These are phyloP conservation scores for Cutaneotrichosporon cyanovorans DNA, from an alignment of 1,284 basidiomycete species.

Conservation along the genomic window DNA sequence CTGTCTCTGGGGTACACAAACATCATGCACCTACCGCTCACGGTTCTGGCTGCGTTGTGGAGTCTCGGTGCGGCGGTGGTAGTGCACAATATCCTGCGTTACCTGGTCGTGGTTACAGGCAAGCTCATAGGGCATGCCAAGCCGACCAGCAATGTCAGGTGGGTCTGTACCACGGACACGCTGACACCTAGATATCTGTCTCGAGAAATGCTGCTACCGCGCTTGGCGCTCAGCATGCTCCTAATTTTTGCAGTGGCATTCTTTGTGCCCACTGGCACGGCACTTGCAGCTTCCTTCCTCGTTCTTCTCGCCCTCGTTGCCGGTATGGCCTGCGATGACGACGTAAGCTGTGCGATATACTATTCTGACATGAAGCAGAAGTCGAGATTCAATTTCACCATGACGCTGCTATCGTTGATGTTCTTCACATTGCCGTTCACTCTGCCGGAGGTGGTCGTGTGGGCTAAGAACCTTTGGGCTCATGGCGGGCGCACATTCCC, in stretches of 20 bases:
- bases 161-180: no score
- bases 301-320: constrained; percentile 53
- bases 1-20: constrained; percentile 9
- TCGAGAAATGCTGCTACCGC: no score
- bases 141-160: no score
- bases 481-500: constrained; percentile 20
- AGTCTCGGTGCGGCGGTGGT: constrained; percentile 2
- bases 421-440: constrained; percentile 71
- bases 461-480: constrained; percentile 63
- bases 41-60: constrained; percentile 52
- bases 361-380: not conserved
- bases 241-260: not conserved
- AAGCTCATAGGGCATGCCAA: no score
- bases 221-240: no score
- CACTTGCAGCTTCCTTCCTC: constrained; percentile 70
- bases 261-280: constrained; percentile 77
- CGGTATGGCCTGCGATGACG: not conserved
- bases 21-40: not conserved
- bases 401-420: constrained; percentile 54
- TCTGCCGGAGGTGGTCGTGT: constrained; percentile 74
- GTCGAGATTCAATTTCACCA: constrained; percentile 39
- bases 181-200: no score
- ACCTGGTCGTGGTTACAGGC: no score
- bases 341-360: not conserved
- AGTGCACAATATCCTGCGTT: not conserved